A percentile compares a stretch with the other conserved stretches of the same genome.
Evolutionary conservation across 2,329 filamentous ascomycete genomes (phyloP).

Genomic region (Pyrenochaeta sp.): DNA sequence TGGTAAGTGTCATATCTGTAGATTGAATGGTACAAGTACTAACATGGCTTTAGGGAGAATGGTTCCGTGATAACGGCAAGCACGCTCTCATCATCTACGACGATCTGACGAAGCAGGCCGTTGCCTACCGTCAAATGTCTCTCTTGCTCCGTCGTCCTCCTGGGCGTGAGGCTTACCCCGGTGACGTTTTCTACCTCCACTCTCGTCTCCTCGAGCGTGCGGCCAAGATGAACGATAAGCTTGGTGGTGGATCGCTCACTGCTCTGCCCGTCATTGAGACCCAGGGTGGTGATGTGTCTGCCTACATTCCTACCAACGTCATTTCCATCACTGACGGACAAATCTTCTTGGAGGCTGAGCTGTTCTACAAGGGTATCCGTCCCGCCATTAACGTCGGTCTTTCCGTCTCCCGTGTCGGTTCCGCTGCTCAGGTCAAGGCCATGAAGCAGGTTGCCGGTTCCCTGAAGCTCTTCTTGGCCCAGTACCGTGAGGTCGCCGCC

Average conservation of each 20-base stretch:
- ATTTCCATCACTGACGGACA: conserved; percentile 99
- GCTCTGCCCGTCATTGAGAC: conserved; percentile 95
- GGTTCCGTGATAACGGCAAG: conserved; percentile 83
- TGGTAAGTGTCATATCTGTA: conserved; percentile 16
- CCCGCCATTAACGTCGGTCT: conserved; percentile 99
- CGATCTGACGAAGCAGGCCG: conserved; percentile 94
- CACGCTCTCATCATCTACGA: conserved; percentile 93
- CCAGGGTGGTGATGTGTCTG: conserved; percentile 99
- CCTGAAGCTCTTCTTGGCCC: conserved; percentile 99
- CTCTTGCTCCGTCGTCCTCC: conserved; percentile 96
- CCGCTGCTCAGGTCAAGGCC: conserved; percentile 98
- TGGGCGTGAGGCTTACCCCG: conserved; percentile 98
- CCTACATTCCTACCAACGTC: conserved; percentile 99
- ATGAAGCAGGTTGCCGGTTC: conserved; percentile 99
- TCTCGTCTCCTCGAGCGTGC: conserved; percentile 97
- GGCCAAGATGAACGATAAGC: conserved; percentile 97
- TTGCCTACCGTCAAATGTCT: conserved; percentile 99
- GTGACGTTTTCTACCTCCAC: conserved; percentile 65
- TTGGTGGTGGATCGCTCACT: conserved; percentile 94
- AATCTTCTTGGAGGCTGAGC: conserved; percentile 99
- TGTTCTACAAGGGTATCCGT: conserved; percentile 99
- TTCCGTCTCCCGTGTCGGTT: conserved; percentile 99
- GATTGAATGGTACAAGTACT: not conserved
- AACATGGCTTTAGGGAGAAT: conserved; percentile 57
- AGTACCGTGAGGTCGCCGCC: conserved; percentile 99